Evolutionary conservation across 139 green algal genomes (phyloP), one percentile per base, ranked within the genome.

Genomic region (Trebouxia sp.): DNA sequence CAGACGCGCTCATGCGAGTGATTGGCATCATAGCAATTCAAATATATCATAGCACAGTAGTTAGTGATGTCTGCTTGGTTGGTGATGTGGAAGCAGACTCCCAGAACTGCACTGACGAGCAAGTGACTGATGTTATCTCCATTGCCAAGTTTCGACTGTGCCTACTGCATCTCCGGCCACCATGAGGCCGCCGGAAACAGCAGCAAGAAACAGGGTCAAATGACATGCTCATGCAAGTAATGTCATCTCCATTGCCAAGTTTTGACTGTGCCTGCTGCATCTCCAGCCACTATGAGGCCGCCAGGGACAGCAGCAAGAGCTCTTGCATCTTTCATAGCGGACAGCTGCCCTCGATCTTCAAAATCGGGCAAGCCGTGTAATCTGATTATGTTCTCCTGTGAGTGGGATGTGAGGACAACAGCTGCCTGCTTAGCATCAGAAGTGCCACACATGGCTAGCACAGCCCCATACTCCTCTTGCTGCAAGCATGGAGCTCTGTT

Each of bases 301-400:
- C 67, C 85, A 6, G 70, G 50, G 6, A 78, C 62, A 20, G 87
- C 82, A 41, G 70, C 65, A 65, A 94, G 66, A 0, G 83, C 82
- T 5, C 90, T 83, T 32, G 80, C 86, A 47, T 94, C 92, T 39
- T 83, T 80, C 24, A 91, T 81, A 5, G 82, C 80, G 5, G 78
- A 79, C 28, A 94, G 76, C 11, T 76, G 50, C 35, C 90, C 90
- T 22, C 90, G 79, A 17, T 92, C 86, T 24, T 79, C 83, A 72
- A 94, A 94, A 78, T 58, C 81, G 32, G 90, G 90, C 70, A 94
- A 79, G 41, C 94, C 90, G 47, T 77, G 93, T 15, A 94, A 78
- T 28, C 86, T 85, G 37, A 92, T 88, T 32, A 66, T 76, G 17
- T 81, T 80, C 76, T 94, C 90, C 12, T 79, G 75, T 14, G 88